These are phyloP conservation scores for Skeletonema potamos DNA, from an alignment of 108 stramenopile species.

Conservation along the genomic window DNA sequence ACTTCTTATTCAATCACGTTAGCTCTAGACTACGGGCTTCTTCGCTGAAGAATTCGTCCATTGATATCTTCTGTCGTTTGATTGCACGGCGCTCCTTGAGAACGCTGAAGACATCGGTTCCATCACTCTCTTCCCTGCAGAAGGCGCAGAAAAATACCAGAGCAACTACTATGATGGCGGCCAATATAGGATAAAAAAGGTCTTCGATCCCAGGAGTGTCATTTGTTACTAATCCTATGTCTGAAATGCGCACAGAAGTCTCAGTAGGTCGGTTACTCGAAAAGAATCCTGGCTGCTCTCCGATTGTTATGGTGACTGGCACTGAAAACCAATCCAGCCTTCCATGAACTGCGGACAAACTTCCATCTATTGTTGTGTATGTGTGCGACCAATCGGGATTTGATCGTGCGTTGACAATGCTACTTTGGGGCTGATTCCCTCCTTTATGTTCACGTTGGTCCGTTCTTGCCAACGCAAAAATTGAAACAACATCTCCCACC, in stretches of 20 bases:
- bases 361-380: conserved; percentile 47
- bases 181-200: conserved; percentile 14
- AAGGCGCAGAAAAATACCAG: conserved; percentile 24
- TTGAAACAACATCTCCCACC: conserved; percentile 53
- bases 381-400: conserved; percentile 69
- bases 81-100: conserved; percentile 14
- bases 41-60: conserved; percentile 35
- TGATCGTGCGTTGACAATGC: conserved; percentile 90
- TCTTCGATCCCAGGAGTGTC: neutral
- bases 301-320: conserved; percentile 65
- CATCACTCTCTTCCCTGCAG: conserved; percentile 33
- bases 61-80: conserved; percentile 25
- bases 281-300: conserved; percentile 25
- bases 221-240: neutral
- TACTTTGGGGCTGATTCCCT: conserved; percentile 68
- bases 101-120: conserved; percentile 25
- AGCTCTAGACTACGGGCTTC: conserved; percentile 15
- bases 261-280: conserved; percentile 17
- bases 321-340: conserved; percentile 81
- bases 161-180: conserved; percentile 19
- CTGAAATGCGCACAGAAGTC: conserved; percentile 23
- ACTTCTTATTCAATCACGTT: conserved; percentile 4
- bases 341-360: conserved; percentile 66
- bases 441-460: conserved; percentile 65
- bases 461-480: conserved; percentile 61